phyloP scores from a whole-genome alignment of 306 rosid species.

The Cucurbita moschata region DNA sequence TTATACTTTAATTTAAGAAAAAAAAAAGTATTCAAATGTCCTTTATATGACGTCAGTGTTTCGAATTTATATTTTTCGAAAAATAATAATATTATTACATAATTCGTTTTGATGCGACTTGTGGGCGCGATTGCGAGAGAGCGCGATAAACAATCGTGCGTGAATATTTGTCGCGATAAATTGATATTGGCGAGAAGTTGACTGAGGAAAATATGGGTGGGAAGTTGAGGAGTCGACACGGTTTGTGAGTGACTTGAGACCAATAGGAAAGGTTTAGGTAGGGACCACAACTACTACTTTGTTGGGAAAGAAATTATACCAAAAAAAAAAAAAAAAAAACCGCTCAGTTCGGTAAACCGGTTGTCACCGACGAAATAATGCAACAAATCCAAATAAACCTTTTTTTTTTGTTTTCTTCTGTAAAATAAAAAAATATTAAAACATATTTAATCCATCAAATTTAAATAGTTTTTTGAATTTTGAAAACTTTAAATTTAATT shows the following conservation, averaged over 20 bases:
- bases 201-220: background rate
- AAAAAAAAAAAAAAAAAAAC: background rate
- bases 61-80: background rate
- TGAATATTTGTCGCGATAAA: background rate
- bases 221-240: background rate
- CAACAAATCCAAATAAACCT: background rate
- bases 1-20: background rate
- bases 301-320: background rate
- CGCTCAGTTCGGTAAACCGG: background rate
- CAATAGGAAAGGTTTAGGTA: background rate
- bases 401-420: background rate
- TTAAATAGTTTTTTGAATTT: too few species aligned
- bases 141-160: background rate
- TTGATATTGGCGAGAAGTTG: background rate
- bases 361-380: slow-evolving; percentile 10
- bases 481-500: too few species aligned
- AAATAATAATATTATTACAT: too few species aligned
- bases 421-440: too few species aligned
- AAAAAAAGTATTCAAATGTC: background rate
- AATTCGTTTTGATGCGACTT: too few species aligned
- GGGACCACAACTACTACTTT: background rate
- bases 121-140: too few species aligned
- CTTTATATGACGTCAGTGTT: background rate
- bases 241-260: background rate
- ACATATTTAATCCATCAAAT: too few species aligned